Base-by-base conservation (phyloP, 2,329 filamentous ascomycete species). In the Penicillium sp. region DNA sequence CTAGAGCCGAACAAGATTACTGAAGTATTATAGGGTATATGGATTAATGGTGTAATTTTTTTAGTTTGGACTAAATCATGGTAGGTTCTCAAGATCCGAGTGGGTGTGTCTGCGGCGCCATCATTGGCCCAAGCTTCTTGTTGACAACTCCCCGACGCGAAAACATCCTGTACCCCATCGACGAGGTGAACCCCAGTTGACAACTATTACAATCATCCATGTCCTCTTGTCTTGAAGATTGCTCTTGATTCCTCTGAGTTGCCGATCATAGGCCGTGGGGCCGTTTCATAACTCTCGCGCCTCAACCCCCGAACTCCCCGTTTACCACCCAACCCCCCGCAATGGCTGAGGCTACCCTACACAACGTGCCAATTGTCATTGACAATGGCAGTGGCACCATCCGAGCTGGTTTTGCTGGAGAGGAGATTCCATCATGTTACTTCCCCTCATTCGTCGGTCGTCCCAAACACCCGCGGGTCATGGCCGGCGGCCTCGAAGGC, bases 301-400 rank as follows among this genome's bases (percentile, higher is more conserved):
- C 58, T 57, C 49, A 42, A 56, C 56, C 57, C 55, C 59, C 63
- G 54, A 60, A 55, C 54, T 58, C 52, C 59, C 58, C 60, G 51
- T 55, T 52, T 56, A 48, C 14, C 56, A 57, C 56, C 55, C 58
- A 56, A 52, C 39, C 49, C 47, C 59, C 63, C 70, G 69, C 62
- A 67, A 88, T 88, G 85, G 81, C 83, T 64, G 88, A 89, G 72
- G 82, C 75, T 56, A 78, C 83, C 60, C 87, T 98, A 55, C 95
- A 97, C 82, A 99, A 99, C 83, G 93, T 92, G 66, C 93, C 95
- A 58, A 96, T 99, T 76, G 95, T 99, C 73, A 90, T 99, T 71
- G 95, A 99, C 85, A 99, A 99, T 80, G 95, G 95, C 71, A 97
- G 93, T 65, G 95, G 95, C 64, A 99, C 95, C 4, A 98, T 99